Evolutionary conservation across 192 early-diverging fungal genomes (phyloP), one percentile per base, ranked within the genome.

Genomic region (Dissophora ornata): DNA sequence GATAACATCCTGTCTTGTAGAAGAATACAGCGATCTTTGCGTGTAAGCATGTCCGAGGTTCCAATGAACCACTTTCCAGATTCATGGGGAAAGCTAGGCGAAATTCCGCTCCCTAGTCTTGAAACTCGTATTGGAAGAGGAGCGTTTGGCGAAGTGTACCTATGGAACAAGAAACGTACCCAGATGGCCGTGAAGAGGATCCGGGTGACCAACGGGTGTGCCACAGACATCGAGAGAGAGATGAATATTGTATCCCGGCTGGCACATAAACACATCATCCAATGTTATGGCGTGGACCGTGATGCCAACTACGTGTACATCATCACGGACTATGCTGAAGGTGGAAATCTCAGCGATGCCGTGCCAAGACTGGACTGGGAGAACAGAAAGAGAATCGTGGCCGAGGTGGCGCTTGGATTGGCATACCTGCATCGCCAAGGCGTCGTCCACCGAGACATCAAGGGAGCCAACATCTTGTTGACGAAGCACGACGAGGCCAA

Each of bases 371-470:
- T 64, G 38, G 21, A 32, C 29, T 64, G 62, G 62, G 51, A 42
- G 11, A n/a, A 64, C 28, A 64, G 54, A 18, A 42, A 32, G 29
- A 54, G 52, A 11, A 56, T 67, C 26, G 15, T 28, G 1, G 44
- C 36, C 0, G 60, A 69, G 41, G 46, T 79, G 5, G 66, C 74
- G 2, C 56, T 22, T 5, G 74, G 74, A 46, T 41, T 79, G 12
- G 47, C 49, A 26, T 79, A 69, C 50, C 38, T 67, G 2, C 74
- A 79, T 48, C 10, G 45, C 21, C 24, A 69, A 34, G 51, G 32
- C 8, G 36, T 79, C 40, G 28, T 69, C 34, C 74, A 79, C 40
- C 28, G 74, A 3, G 74, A 79, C 58, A 49, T 79, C 55, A 67
- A 79, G 19, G 60, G 65, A 25, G 24, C 2, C 22, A 79, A 61